These are phyloP conservation scores for Backusella parvicylindrica DNA, from an alignment of 192 early-diverging fungal species.

Conservation along the genomic window DNA sequence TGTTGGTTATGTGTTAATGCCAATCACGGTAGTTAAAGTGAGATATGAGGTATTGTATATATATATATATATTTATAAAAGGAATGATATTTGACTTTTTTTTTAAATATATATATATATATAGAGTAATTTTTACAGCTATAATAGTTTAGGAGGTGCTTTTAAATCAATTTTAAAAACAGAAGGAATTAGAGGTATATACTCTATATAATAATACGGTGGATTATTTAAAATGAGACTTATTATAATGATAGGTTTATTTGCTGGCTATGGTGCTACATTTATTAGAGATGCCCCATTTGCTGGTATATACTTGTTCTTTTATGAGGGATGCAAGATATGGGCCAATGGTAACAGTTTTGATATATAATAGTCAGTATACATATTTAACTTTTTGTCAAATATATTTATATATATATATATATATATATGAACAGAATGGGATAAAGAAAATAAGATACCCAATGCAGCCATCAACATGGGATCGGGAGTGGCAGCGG, in stretches of 20 bases:
- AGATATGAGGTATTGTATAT: slow-evolving; percentile 71
- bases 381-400: too few relatives aligned
- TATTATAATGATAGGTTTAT: slow-evolving; percentile 54
- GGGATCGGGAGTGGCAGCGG: slow-evolving; percentile 54
- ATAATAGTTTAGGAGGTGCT: slow-evolving; percentile 67
- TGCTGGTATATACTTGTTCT: slow-evolving; percentile 85
- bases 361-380: neutral
- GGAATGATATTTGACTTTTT: neutral
- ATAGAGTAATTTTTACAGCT: slow-evolving; percentile 82
- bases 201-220: too few relatives aligned
- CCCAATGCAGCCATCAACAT: slow-evolving; percentile 37
- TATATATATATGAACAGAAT: neutral
- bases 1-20: slow-evolving; percentile 90
- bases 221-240: too few relatives aligned
- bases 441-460: neutral
- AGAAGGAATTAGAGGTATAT: slow-evolving; percentile 68
- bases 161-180: slow-evolving; percentile 60
- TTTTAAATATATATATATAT: too few relatives aligned
- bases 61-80: neutral
- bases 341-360: slow-evolving; percentile 35
- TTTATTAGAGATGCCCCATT: slow-evolving; percentile 86
- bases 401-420: slow-evolving; percentile 7
- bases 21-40: slow-evolving; percentile 90
- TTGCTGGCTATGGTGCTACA: slow-evolving; percentile 85
- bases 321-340: slow-evolving; percentile 80